These are phyloP conservation scores for Lepidium aucheri DNA, from an alignment of 345 rosid species.

Conservation along the genomic window DNA sequence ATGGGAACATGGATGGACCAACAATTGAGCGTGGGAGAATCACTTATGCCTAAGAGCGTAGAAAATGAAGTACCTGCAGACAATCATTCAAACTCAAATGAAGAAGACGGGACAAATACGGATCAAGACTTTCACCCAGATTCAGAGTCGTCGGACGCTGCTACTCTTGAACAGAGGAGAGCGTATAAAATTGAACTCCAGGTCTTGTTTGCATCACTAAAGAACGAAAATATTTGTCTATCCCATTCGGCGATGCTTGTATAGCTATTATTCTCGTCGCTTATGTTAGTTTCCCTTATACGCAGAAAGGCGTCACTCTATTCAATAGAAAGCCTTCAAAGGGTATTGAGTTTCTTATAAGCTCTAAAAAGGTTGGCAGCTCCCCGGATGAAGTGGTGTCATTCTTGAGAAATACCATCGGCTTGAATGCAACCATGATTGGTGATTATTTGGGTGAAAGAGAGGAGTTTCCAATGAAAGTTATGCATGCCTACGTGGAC, in stretches of 20 bases:
- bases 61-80: constrained; percentile 50
- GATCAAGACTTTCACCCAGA: constrained; percentile 72
- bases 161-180: constrained; percentile 82
- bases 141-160: constrained; percentile 69
- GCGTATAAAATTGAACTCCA: constrained; percentile 91
- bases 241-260: neutral
- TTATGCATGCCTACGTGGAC: constrained; percentile 97
- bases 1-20: constrained; percentile 97
- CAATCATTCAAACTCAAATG: constrained; percentile 35
- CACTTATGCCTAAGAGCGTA: constrained; percentile 41
- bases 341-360: constrained; percentile 81
- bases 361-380: constrained; percentile 59
- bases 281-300: neutral
- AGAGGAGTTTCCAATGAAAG: constrained; percentile 80
- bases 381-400: constrained; percentile 79
- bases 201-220: constrained; percentile 37
- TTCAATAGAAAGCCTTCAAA: constrained; percentile 87
- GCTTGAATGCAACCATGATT: constrained; percentile 73
- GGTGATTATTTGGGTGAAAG: constrained; percentile 98
- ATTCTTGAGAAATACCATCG: constrained; percentile 65
- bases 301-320: constrained; percentile 87
- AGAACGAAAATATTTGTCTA: neutral
- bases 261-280: neutral
- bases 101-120: constrained; percentile 50
- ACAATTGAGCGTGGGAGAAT: constrained; percentile 58